phyloP scores from a whole-genome alignment of 176 grass and related monocot genomes.

The Eremochloa ophiuroides region DNA sequence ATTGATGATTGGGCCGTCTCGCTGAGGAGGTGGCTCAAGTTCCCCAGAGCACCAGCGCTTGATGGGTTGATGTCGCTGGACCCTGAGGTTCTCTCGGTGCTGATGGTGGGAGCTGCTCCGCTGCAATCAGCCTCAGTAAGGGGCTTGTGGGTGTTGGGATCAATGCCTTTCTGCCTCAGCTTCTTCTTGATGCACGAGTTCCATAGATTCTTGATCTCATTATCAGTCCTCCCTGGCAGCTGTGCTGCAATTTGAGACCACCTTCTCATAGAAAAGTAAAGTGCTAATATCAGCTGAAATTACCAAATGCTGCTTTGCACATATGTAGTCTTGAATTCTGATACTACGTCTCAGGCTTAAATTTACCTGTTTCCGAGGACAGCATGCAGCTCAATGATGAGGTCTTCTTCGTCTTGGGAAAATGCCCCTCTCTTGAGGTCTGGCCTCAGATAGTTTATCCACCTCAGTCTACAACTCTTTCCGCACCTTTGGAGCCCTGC shows the following conservation, averaged over 20 bases:
- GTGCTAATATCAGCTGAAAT: slow-evolving; percentile 29
- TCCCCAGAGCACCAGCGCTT: slow-evolving; percentile 38
- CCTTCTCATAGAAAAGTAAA: slow-evolving; percentile 31
- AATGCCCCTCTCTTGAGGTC: slow-evolving; percentile 83
- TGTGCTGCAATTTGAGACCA: slow-evolving; percentile 82
- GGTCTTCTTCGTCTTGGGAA: slow-evolving; percentile 65
- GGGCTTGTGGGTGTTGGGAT: slow-evolving; percentile 75
- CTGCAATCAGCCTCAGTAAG: slow-evolving; percentile 36
- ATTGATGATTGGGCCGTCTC: slow-evolving; percentile 61
- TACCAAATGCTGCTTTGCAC: slow-evolving; percentile 4
- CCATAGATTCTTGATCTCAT: slow-evolving; percentile 83
- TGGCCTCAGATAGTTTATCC: slow-evolving; percentile 89
- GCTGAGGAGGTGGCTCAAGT: slow-evolving; percentile 44
- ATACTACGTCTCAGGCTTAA: slow-evolving; percentile 1
- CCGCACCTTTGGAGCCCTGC: slow-evolving; percentile 82
- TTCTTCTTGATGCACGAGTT: slow-evolving; percentile 79
- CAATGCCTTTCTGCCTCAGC: slow-evolving; percentile 67
- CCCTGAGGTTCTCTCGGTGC: slow-evolving; percentile 51
- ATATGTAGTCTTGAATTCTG: slow-evolving; percentile 22
- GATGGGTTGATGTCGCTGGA: slow-evolving; percentile 51
- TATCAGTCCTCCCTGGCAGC: slow-evolving; percentile 69
- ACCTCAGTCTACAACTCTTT: slow-evolving; percentile 86
- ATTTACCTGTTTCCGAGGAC: slow-evolving; percentile 71
- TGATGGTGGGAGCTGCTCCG: slow-evolving; percentile 36
- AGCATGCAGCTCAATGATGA: slow-evolving; percentile 74